These are phyloP conservation scores for Phoma herbarum DNA, from an alignment of 2,329 filamentous ascomycete species.

Conservation along the genomic window DNA sequence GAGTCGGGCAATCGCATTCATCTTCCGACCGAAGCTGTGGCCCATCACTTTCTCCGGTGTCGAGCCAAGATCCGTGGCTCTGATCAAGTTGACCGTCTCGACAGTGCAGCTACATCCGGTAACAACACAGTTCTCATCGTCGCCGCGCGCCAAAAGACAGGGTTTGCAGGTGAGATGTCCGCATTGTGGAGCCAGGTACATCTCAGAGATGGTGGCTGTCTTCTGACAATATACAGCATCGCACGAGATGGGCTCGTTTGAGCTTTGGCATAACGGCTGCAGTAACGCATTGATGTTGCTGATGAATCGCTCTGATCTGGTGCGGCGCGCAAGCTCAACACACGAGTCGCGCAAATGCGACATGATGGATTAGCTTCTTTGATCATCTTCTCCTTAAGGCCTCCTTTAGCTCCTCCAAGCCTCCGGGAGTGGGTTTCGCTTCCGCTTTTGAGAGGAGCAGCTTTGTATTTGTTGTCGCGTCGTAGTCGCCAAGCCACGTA, in stretches of 20 bases:
- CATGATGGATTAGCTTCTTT: constrained; percentile 29
- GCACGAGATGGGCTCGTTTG: constrained; percentile 19
- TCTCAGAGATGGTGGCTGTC: constrained; percentile 5
- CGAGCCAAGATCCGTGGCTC: constrained; percentile 30
- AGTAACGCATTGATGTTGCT: constrained; percentile 24
- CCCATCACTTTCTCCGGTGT: constrained; percentile 29
- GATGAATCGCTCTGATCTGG: constrained; percentile 38
- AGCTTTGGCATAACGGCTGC: constrained; percentile 7
- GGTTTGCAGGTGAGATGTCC: constrained; percentile 39
- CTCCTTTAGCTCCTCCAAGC: constrained; percentile 15
- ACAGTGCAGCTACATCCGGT: constrained; percentile 31
- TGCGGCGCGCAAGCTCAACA: constrained; percentile 30
- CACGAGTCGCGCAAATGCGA: constrained; percentile 32
- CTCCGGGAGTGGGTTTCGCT: constrained; percentile 6
- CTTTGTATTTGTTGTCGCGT: constrained; percentile 20
- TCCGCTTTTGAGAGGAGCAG: constrained; percentile 23
- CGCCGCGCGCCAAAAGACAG: constrained; percentile 34
- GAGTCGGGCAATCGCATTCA: constrained; percentile 33
- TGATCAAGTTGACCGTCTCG: constrained; percentile 32
- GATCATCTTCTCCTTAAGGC: constrained; percentile 12
- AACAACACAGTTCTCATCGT: constrained; percentile 35
- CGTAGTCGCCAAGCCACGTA: constrained; percentile 37
- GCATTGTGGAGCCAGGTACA: constrained; percentile 36
- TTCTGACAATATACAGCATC: constrained; percentile 29
- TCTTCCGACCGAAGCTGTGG: constrained; percentile 42